Percentiles rank a stretch among this genome's conserved stretches.
phyloP scores from a whole-genome alignment of 1,284 basidiomycete species.

The Rhodotorula sp. region DNA sequence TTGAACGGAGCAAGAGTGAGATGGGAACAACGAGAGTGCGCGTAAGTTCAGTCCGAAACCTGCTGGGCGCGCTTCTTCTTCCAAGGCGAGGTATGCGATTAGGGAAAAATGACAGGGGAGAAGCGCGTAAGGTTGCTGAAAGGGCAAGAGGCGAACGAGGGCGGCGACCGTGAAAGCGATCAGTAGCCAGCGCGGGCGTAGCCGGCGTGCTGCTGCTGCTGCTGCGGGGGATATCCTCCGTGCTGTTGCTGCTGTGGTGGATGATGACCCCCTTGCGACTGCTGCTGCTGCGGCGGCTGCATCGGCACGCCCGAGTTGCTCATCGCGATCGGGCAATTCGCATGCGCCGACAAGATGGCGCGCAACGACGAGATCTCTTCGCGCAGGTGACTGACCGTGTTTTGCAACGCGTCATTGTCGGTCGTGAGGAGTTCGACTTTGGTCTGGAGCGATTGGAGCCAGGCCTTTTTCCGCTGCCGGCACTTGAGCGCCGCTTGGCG shows the following conservation, averaged over 20 bases:
- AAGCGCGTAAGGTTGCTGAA: neutral
- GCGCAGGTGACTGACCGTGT: constrained; percentile 55
- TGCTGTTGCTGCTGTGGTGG: neutral
- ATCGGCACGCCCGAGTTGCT: constrained; percentile 7
- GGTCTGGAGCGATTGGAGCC: constrained; percentile 86
- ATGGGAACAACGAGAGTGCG: too few species aligned
- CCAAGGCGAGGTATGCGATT: too few species aligned
- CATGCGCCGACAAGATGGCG: constrained; percentile 50
- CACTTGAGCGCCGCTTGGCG: constrained; percentile 97
- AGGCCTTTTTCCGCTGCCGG: constrained; percentile 96
- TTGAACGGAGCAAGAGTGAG: too few species aligned
- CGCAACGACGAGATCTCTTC: constrained; percentile 61
- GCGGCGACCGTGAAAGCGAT: too few species aligned
- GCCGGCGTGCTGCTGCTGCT: neutral
- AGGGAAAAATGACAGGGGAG: neutral
- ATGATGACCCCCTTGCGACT: too few species aligned
- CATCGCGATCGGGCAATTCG: constrained; percentile 42
- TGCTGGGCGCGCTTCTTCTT: too few species aligned
- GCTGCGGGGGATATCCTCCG: neutral
- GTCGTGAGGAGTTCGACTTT: constrained; percentile 85
- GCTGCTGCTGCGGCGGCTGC: neutral
- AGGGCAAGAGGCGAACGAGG: too few species aligned
- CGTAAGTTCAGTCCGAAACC: too few species aligned
- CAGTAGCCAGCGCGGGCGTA: constrained; percentile 9
- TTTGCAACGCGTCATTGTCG: constrained; percentile 87